phyloP scores from a whole-genome alignment of 768 basidiomycete genomes.

The Collybia sordida region DNA sequence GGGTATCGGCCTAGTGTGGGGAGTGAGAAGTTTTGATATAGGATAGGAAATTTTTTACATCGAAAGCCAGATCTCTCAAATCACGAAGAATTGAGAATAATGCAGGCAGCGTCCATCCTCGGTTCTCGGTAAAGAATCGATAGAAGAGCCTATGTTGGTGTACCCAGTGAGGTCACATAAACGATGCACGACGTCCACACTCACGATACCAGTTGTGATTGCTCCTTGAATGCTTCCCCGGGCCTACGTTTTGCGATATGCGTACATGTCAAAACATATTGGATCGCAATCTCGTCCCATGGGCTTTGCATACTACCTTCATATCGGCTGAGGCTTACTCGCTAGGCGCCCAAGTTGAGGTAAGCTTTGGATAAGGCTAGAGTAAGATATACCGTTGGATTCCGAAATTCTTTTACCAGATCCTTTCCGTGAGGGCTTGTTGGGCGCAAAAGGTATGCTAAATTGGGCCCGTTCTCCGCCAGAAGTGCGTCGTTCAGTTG shows the following conservation, averaged over 20 bases:
- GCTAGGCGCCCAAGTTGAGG: slow-evolving; percentile 25
- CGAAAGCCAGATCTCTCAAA: slow-evolving; percentile 80
- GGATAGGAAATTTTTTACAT: slow-evolving; percentile 45
- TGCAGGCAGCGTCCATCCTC: slow-evolving; percentile 84
- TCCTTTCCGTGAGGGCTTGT: slow-evolving; percentile 78
- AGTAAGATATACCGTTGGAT: slow-evolving; percentile 40
- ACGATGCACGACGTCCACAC: slow-evolving; percentile 26
- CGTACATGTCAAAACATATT: slow-evolving; percentile 75
- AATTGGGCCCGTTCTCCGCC: slow-evolving; percentile 63
- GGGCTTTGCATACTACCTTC: slow-evolving; percentile 67
- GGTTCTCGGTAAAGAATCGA: slow-evolving; percentile 76
- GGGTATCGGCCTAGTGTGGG: slow-evolving; percentile 53
- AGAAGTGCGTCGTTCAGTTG: slow-evolving; percentile 62
- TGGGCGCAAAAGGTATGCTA: slow-evolving; percentile 75
- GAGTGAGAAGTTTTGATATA: neutral
- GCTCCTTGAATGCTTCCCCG: slow-evolving; percentile 78
- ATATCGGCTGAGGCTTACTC: slow-evolving; percentile 42
- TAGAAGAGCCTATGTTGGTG: slow-evolving; percentile 57
- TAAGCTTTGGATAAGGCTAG: slow-evolving; percentile 3
- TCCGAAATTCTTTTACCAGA: slow-evolving; percentile 69
- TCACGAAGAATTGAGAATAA: slow-evolving; percentile 82
- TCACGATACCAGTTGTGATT: slow-evolving; percentile 73
- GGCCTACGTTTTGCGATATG: slow-evolving; percentile 67
- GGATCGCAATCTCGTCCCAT: slow-evolving; percentile 86
- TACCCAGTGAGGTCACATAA: neutral